Evolutionary conservation across 352 stramenopile species (phyloP), one percentile per base, ranked within the genome.

Genomic region (Globisporangium perplexum): DNA sequence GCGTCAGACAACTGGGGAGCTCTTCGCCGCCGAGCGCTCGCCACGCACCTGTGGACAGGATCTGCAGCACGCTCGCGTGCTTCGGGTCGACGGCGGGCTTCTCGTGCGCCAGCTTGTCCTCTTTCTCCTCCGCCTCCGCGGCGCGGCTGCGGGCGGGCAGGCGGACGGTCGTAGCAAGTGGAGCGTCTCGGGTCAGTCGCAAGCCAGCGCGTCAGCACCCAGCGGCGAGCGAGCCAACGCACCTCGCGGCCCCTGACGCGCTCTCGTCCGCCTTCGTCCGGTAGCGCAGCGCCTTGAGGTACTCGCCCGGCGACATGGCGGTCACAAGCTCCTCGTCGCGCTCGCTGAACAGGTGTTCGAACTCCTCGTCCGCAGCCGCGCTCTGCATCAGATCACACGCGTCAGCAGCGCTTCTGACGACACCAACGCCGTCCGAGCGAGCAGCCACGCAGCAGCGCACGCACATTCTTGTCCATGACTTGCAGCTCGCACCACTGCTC

Each of bases 321-420:
- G 80, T 89, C 47, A 68, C 65, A 18, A 93, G 71, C 28, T 86
- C 79, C 36, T 87, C 76, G 55, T 93, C 81, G 42, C 80, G 76
- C 58, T 93, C 83, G 47, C 83, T 91, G 56, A 93, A 91, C 42
- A 93, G 47, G 51, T 82, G 84, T 55, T 93, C 83, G 50, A 93
- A 93, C 59, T 89, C 83, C 28, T 85, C 72, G 14, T 86, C 74
- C 22, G 71, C 72, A 8, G 63, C 68, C 10, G 56, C 56, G 49
- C 48, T 62, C 56, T 62, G 30, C 33, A 18, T 18, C 22, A 31
- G 1, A 7, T 23, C 8, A 7, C 4, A 36, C 38, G 23, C 22
- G 38, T 14, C 4, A 18, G 5, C 45, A 51, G 5, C 22, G 45
- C 20, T 46, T n/a, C n/a, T n/a, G n/a, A n/a, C n/a, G n/a, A n/a